Evolutionary conservation across 129 eudicot genomes (phyloP), one percentile per base, ranked within the genome.

Genomic region (Tagetes patula): DNA sequence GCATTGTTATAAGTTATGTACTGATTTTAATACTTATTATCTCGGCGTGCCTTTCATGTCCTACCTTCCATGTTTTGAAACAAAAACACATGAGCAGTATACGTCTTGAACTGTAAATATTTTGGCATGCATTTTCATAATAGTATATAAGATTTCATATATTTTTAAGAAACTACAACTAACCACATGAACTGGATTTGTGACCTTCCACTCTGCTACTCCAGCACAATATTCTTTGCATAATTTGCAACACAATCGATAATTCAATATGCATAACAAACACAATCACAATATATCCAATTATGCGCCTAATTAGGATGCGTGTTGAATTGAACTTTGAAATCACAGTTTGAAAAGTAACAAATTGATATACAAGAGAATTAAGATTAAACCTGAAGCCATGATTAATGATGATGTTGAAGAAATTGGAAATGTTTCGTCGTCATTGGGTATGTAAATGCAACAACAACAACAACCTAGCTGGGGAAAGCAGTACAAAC

Each of bases 141-240:
- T 43, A 46, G 30, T n/a, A n/a, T n/a, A n/a, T 41, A 70, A 69
- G 33, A 38, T 62, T 12, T 60, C 38, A 58, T 45, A 69, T 32
- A 11, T 20, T 9, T 11, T 3, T 4, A 75, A 65, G 14, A 34
- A 58, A 13, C n/a, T 59, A 32, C 70, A 71, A 43, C 84, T 59
- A 84, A 94, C 98, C 82, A 94, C 78, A 75, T 94, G 97, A 75
- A 94, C 97, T 43, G 98, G 97, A 74, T 94, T 94, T 5, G 91
- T 81, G 75, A 84, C 81, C 82, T 84, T 94, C 98, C 97, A 94
- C 72, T 90, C 98, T 58, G 98, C 98, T 71, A 90, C 82, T 63
- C 97, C 97, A 47, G 98, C 89, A 69, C 82, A 67, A 89, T 80
- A 66, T 83, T 80, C 58, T 82, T 72, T 10, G 79, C 80, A 70